Evolutionary conservation across 192 early-diverging fungal genomes (phyloP), one percentile per base, ranked within the genome.

Genomic region (Umbelopsis isabellina): DNA sequence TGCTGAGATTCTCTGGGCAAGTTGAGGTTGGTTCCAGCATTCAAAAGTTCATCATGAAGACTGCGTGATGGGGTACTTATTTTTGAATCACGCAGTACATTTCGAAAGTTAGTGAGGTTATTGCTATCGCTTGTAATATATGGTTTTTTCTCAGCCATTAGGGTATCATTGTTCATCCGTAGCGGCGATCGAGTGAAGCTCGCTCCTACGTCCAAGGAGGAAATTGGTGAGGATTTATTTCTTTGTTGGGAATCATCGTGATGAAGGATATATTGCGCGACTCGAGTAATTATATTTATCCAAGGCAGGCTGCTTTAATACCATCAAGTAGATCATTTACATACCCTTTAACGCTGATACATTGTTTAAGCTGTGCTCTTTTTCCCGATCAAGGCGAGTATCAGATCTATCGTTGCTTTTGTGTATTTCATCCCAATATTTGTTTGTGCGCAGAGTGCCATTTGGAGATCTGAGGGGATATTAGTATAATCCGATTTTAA

Each of bases 351-450:
- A 1, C 18, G 55, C 12, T 16, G 55, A 61, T 16, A 16, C 18
- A 35, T n/a, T 33, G 5, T 18, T 30, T 7, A 30, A 18, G 33
- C 55, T 30, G 33, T 25, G 15, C 55, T 35, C 15, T 3, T 61
- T 30, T 3, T 61, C 10, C 7, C 13, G 16, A n/a, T 61, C 33
- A 15, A 7, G 25, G 2, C 16, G 27, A n/a, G 27, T 30, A 0
- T 35, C 18, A 25, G 55, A 35, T 2, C 12, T 35, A 8, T 30
- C 16, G 16, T 61, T 61, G 55, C 55, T 61, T 35, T 61, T 22
- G 4, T 61, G 55, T 61, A 61, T 61, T 16, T 61, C 55, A n/a
- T 61, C 55, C 55, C 55, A 61, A 18, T 61, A 30, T 35, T 61
- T 61, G 30, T 61, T 61, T n/a, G 13, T 16, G 13, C 55, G 55